phyloP scores from a whole-genome alignment of 2,329 filamentous ascomycete genomes.

The Stemphylium beticola region DNA sequence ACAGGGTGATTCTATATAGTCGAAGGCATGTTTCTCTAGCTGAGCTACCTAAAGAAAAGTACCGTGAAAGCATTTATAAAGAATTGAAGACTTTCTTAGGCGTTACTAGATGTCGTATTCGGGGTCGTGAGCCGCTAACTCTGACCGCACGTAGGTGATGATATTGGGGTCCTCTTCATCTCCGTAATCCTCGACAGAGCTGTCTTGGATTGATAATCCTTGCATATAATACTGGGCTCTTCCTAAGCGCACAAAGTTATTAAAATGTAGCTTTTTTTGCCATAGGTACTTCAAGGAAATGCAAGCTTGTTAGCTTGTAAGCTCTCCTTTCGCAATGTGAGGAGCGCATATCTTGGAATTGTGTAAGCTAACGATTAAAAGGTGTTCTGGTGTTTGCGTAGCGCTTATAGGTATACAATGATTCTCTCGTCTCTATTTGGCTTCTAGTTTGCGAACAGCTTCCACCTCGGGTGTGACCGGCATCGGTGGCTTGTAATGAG shows the following conservation, averaged over 20 bases:
- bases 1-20: conserved; percentile 59
- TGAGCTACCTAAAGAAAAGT: conserved; percentile 75
- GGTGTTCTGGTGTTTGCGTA: not conserved
- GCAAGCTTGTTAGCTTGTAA: conserved; percentile 16
- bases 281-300: conserved; percentile 18
- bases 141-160: conserved; percentile 70
- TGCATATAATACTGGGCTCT: conserved; percentile 58
- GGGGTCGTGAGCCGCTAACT: conserved; percentile 26
- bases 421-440: conserved; percentile 8
- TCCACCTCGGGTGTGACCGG: conserved; percentile 13
- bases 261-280: conserved; percentile 28
- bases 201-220: conserved; percentile 60
- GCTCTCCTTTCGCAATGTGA: not conserved
- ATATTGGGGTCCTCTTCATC: conserved; percentile 55
- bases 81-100: conserved; percentile 60
- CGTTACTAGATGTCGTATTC: conserved; percentile 66
- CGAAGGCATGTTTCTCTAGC: conserved; percentile 73
- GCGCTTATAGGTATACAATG: not conserved
- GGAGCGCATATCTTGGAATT: conserved; percentile 35
- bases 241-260: conserved; percentile 55
- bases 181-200: conserved; percentile 73
- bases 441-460: conserved; percentile 14
- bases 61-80: conserved; percentile 67
- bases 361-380: conserved; percentile 24
- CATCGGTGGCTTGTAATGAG: conserved; percentile 16